Conservation (phyloP, 768 basidiomycete species). For the Serpula lacrymans region DNA sequence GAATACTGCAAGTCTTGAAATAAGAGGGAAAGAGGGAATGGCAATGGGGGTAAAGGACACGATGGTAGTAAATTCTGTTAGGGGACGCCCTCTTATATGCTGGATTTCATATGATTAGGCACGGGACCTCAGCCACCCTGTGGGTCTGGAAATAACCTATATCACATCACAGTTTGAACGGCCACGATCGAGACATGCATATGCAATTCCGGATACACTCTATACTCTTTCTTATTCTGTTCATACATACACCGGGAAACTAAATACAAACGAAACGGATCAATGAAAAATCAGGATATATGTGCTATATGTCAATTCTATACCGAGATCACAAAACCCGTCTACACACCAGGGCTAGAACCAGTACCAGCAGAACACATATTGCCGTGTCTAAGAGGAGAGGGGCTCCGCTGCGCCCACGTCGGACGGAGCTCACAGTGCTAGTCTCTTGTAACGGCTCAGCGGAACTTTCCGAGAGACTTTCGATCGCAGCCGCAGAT, state of each 20-base stretch:
- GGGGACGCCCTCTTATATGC: neutral
- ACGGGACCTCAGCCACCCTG: no score
- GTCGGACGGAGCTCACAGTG: slow-evolving; percentile 23
- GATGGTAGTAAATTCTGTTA: no score
- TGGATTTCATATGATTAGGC: no score
- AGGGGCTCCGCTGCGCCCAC: slow-evolving; percentile 41
- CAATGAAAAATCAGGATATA: slow-evolving; percentile 17
- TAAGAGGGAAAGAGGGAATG: no score
- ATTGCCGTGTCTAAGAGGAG: slow-evolving; percentile 72
- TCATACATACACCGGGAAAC: slow-evolving; percentile 6
- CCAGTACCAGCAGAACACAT: slow-evolving; percentile 64
- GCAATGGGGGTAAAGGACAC: no score
- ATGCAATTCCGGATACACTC: slow-evolving; percentile 18
- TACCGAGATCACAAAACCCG: slow-evolving; percentile 44
- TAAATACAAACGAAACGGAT: no score
- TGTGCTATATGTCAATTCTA: slow-evolving; percentile 10
- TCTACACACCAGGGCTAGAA: slow-evolving; percentile 65
- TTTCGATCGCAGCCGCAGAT: slow-evolving; percentile 1
- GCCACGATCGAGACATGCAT: slow-evolving; percentile 16
- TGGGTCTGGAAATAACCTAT: no score
- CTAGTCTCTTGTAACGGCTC: slow-evolving; percentile 31
- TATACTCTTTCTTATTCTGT: slow-evolving; percentile 18
- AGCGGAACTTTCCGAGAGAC: slow-evolving; percentile 3
- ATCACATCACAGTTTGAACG: no score
- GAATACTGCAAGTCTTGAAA: no score